Conservation (phyloP, 495 filamentous ascomycete species). For the Diplogelasinospora grovesii region DNA sequence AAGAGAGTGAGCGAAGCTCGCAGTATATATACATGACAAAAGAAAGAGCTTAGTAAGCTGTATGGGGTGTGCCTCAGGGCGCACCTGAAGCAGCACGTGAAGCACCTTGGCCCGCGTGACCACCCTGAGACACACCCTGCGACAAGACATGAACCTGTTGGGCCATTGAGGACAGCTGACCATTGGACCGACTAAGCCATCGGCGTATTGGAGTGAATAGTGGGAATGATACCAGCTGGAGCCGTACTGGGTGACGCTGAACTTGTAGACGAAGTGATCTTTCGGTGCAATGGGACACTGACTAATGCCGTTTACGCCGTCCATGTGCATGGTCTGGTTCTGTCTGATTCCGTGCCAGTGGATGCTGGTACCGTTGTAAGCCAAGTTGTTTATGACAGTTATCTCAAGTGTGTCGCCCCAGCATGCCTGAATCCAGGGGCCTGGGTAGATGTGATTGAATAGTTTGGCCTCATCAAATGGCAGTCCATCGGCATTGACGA, state of each 20-base stretch:
- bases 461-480: conserved; percentile 10
- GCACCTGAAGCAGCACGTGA: too few species aligned
- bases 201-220: conserved; percentile 43
- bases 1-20: too few species aligned
- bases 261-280: conserved; percentile 30
- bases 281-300: conserved; percentile 42
- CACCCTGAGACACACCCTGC: too few species aligned
- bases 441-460: conserved; percentile 32
- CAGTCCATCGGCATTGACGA: conserved; percentile 3
- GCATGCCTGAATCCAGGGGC: conserved; percentile 49
- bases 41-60: too few species aligned
- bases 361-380: conserved; percentile 22
- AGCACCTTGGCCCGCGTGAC: too few species aligned
- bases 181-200: conserved; percentile 41
- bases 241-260: conserved; percentile 41
- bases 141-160: not conserved
- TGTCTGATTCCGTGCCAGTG: conserved; percentile 48
- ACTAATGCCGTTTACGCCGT: conserved; percentile 36
- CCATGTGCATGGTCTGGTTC: conserved; percentile 15
- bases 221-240: conserved; percentile 38
- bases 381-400: conserved; percentile 40
- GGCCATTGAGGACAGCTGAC: conserved; percentile 17
- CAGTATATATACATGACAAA: too few species aligned
- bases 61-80: too few species aligned
- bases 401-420: conserved; percentile 50